A percentile compares a stretch with the other conserved stretches of the same genome.
These are phyloP conservation scores for Quillaja saponaria DNA, from an alignment of 306 rosid genomes.

Conservation along the genomic window DNA sequence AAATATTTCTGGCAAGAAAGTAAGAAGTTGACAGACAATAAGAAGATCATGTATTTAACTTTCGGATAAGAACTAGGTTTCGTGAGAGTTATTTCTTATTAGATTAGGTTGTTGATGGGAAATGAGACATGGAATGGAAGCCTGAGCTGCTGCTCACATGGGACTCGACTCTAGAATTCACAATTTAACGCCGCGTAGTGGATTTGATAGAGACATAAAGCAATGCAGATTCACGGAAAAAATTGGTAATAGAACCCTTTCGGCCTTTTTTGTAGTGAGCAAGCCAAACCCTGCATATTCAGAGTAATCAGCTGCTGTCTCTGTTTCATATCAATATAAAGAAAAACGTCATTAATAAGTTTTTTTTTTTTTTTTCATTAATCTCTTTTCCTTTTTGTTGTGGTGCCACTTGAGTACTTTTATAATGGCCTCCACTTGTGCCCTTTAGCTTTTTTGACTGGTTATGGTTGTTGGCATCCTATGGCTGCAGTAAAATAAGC, in stretches of 20 bases:
- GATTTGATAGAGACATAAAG: slow-evolving; percentile 20
- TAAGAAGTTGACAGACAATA: no score
- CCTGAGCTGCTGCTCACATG: slow-evolving; percentile 24
- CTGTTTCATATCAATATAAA: background rate
- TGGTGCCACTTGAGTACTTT: no score
- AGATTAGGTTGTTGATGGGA: background rate
- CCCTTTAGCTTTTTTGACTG: no score
- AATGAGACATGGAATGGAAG: background rate
- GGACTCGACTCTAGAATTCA: slow-evolving; percentile 1
- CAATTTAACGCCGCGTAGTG: slow-evolving; percentile 27
- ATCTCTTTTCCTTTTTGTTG: no score
- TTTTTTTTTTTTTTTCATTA: background rate
- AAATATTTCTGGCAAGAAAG: no score
- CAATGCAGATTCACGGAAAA: background rate
- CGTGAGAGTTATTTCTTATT: no score
- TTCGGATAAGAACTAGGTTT: no score
- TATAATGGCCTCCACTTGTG: no score
- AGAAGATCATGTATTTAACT: no score
- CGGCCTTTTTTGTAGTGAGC: background rate
- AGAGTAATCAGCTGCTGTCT: background rate
- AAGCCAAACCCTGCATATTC: slow-evolving; percentile 7
- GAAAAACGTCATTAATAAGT: background rate
- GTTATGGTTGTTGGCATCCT: background rate
- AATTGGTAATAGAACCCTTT: background rate
- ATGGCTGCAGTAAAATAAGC: background rate